Evolutionary conservation across 176 grass and related monocot genomes (phyloP), one percentile per base, ranked within the genome.

Genomic region (Triticum urartu): DNA sequence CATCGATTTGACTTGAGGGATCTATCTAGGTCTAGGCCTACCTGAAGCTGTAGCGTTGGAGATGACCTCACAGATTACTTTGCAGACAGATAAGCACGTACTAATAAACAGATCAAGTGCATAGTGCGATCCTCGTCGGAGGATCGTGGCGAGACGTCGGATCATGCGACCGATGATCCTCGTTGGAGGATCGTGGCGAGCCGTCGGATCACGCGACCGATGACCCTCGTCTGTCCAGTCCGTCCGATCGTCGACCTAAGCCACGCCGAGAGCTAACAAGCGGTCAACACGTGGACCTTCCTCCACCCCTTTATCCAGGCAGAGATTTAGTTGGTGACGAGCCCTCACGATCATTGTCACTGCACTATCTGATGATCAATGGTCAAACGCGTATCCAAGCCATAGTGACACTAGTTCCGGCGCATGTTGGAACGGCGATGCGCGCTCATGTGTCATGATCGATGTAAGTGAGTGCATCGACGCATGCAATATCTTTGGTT

Each of bases 301-400:
- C 0, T 21, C 17, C 52, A 28, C 71, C n/a, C 28, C 71, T 15
- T 74, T 75, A 75, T 48, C 72, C 40, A 26, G 11, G 43, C 5
- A 28, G 1, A 26, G 24, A 75, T 28, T 20, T 58, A 58, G 52
- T 7, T 28, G 25, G 42, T 75, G 36, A 48, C 40, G 6, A 30
- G 13, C 72, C 1, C 26, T 75, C 72, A 30, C 3, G 9, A 9
- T 75, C 72, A 14, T 7, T 0, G 14, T 50, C 72, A 75, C 42
- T 50, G 47, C 52, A 7, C 52, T 20, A 58, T 20, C 52, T 20
- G 52, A 75, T 20, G 52, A 75, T 75, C 73, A 14, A 5, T 73
- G 61, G 87, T 89, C 81, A 89, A 56, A 77, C 45, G 47, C 79
- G 40, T 32, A 80, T 42, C 52, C 69, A 50, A 48, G 79, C 11